Conservation (phyloP, 2,329 filamentous ascomycete species). For the Hypoxylon sp. region DNA sequence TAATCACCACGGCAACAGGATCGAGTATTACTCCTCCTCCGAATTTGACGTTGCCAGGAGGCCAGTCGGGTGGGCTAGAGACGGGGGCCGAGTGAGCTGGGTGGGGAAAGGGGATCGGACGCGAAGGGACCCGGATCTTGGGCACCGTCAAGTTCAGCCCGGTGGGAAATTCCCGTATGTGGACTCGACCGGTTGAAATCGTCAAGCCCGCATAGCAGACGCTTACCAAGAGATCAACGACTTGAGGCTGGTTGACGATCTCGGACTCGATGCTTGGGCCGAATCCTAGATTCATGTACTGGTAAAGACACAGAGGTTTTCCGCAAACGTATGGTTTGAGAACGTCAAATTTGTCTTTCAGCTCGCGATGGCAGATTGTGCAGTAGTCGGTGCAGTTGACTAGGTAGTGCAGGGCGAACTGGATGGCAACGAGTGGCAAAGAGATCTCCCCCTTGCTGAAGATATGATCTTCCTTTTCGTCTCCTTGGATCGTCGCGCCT, state of each 20-base stretch:
- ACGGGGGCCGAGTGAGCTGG: too few species aligned
- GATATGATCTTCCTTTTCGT: conserved; percentile 42
- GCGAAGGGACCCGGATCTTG: conserved; percentile 36
- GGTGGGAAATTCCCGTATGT: conserved; percentile 54
- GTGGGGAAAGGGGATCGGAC: too few species aligned
- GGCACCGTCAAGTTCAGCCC: conserved; percentile 47
- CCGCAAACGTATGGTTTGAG: conserved; percentile 83
- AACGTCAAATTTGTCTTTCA: conserved; percentile 70
- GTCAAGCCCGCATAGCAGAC: conserved; percentile 74
- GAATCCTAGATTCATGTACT: conserved; percentile 87
- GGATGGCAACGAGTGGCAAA: conserved; percentile 68
- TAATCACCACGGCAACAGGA: conserved; percentile 31
- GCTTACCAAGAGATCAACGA: conserved; percentile 84
- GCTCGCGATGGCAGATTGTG: conserved; percentile 79
- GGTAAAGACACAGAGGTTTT: conserved; percentile 78
- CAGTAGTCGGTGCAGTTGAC: conserved; percentile 87
- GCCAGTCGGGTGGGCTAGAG: too few species aligned
- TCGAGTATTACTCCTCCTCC: conserved; percentile 29
- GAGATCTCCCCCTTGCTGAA: conserved; percentile 51
- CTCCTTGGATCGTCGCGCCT: conserved; percentile 10
- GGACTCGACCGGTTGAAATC: conserved; percentile 46
- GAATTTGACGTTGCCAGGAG: not conserved
- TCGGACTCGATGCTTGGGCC: conserved; percentile 88
- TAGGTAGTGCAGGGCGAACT: conserved; percentile 80
- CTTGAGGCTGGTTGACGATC: conserved; percentile 77